Evolutionary conservation across 2,329 filamentous ascomycete genomes (phyloP), one percentile per base, ranked within the genome.

Genomic region (Fusarium sp.): DNA sequence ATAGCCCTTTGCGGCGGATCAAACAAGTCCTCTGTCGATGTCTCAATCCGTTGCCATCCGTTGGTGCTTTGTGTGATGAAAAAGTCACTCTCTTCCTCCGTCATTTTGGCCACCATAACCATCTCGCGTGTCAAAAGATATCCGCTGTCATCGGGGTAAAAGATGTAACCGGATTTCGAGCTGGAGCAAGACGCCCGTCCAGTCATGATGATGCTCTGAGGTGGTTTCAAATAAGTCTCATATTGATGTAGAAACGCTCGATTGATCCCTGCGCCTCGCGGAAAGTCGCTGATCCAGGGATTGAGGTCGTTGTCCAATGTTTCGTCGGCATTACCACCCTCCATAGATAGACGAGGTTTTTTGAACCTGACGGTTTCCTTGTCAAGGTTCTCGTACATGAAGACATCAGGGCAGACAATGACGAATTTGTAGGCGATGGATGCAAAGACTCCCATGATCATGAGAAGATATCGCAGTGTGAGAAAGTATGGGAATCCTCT

Each of bases 391-490:
- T 59, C 57, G 25, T 59, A 59, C 57, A 59, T 59, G 57, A 29
- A 59, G 22, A 59, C 57, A 10, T 29, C 57, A 0, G 57, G 57
- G 9, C 18, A 47, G 29, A 59, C 50, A 16, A 68, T 45, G 35
- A 36, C 61, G 52, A 68, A 68, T 35, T 68, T 68, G 35, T 68
- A 65, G 10, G 50, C 62, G 22, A 68, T 60, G 5, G 66, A 68
- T 4, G 62, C 54, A 35, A 45, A 42, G 2, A 65, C 50, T 10
- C 47, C 36, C 27, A 45, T 35, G 2, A 33, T n/a, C 13, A 47
- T 25, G 4, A 60, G 16, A 33, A 68, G 25, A 29, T 68, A 65
- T 29, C 66, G 52, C 3, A 68, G 10, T 2, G 62, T 54, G 25
- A 56, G 18, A 36, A 65, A 56, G 16, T 27, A 16, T 13, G 38